phyloP scores from a whole-genome alignment of 345 rosid species.

The Lumnitzera racemosa region DNA sequence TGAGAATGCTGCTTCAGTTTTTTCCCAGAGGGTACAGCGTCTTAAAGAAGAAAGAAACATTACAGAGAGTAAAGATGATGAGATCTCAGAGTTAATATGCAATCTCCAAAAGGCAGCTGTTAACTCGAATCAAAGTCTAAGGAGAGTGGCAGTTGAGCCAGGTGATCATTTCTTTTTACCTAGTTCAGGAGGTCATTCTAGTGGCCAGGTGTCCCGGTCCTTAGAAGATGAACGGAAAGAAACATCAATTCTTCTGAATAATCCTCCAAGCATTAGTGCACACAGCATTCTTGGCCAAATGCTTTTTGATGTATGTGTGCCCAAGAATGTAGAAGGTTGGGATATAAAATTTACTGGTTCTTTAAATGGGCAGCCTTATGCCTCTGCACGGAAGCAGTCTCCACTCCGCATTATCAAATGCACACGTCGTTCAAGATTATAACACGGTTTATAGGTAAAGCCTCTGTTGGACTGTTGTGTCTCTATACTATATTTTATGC shows the following conservation, averaged over 20 bases:
- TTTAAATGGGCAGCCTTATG: constrained; percentile 60
- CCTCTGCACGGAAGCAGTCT: constrained; percentile 46
- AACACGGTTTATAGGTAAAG: not conserved
- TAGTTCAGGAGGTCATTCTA: constrained; percentile 48
- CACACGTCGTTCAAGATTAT: constrained; percentile 61
- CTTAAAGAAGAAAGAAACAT: constrained; percentile 55
- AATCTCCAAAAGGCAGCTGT: constrained; percentile 88
- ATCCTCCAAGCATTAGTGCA: constrained; percentile 59
- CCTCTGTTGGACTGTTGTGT: not conserved
- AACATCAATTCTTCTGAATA: constrained; percentile 28
- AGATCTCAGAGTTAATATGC: constrained; percentile 71
- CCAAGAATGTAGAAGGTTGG: constrained; percentile 96
- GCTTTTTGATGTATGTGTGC: constrained; percentile 81
- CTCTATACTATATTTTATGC: too few species aligned
- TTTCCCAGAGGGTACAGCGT: constrained; percentile 44
- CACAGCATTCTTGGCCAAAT: constrained; percentile 81
- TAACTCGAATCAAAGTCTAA: constrained; percentile 78
- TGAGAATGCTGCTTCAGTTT: constrained; percentile 54
- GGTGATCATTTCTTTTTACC: constrained; percentile 79
- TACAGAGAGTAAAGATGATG: constrained; percentile 40
- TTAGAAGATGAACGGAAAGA: constrained; percentile 48
- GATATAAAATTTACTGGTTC: constrained; percentile 76
- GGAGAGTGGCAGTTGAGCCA: constrained; percentile 73
- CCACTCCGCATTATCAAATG: constrained; percentile 40
- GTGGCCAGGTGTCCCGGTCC: constrained; percentile 27